Evolutionary conservation across 2,329 filamentous ascomycete genomes (phyloP).

Genomic region (Alternaria atra): DNA sequence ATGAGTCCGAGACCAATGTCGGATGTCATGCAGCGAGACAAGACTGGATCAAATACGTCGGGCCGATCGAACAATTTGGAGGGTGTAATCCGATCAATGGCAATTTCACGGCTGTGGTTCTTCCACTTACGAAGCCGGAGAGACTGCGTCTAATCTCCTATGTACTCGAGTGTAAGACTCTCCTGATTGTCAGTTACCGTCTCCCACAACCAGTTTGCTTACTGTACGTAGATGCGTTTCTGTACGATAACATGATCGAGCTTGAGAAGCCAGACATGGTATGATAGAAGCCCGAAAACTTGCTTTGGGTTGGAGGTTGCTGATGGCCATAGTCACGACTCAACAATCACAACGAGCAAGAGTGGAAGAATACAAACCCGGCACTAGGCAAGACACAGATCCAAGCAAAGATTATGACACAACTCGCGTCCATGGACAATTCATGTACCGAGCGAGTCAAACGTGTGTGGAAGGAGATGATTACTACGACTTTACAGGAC

Average conservation of each 20-base stretch:
- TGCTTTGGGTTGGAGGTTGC: not conserved
- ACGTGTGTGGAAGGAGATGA: not conserved
- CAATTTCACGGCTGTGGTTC: not conserved
- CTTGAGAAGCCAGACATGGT: not conserved
- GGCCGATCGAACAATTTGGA: not conserved
- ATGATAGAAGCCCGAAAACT: not conserved
- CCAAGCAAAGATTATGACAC: not conserved
- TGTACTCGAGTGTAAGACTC: not conserved
- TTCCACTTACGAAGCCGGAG: constrained; percentile 1
- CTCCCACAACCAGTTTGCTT: not conserved
- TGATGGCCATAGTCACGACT: not conserved
- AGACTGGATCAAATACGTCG: constrained; percentile 7
- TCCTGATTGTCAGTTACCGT: too few species aligned
- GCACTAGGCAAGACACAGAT: not conserved
- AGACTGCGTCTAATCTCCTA: not conserved
- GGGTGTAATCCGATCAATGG: constrained; percentile 8
- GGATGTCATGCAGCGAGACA: not conserved
- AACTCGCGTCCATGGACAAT: not conserved
- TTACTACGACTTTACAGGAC: not conserved
- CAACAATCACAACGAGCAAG: not conserved
- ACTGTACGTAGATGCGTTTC: not conserved
- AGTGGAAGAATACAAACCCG: not conserved
- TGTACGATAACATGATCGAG: not conserved
- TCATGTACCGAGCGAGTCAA: not conserved
- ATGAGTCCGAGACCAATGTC: not conserved